Evolutionary conservation across 106 monocot species (phyloP).

Genomic region (Phalaenopsis equestris): DNA sequence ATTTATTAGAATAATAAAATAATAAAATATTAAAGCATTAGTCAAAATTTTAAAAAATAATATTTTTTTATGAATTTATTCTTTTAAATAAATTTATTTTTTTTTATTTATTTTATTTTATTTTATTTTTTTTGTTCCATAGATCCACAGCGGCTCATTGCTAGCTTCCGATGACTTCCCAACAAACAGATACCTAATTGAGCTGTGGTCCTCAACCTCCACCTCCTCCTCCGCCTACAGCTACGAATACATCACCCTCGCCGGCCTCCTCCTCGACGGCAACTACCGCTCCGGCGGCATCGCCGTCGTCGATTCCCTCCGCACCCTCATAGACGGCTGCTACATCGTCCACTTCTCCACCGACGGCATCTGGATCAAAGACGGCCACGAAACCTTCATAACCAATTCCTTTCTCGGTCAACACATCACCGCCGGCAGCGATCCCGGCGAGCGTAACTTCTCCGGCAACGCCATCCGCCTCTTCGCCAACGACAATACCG

Average conservation of each 20-base stretch:
- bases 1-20: too few relatives aligned
- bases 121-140: neutral
- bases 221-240: slow-evolving; percentile 1
- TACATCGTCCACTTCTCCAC: slow-evolving; percentile 56
- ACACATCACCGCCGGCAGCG: slow-evolving; percentile 37
- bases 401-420: slow-evolving; percentile 38
- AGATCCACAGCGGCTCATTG: slow-evolving; percentile 68
- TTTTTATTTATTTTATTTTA: neutral
- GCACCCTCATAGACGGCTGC: slow-evolving; percentile 45
- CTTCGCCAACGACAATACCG: slow-evolving; percentile 40
- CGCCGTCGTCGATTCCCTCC: slow-evolving; percentile 49
- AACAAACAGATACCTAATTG: slow-evolving; percentile 55
- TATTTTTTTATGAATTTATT: neutral
- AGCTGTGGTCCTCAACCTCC: slow-evolving; percentile 25
- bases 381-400: slow-evolving; percentile 47
- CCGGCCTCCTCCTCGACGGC: slow-evolving; percentile 52
- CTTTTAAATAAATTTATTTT: neutral
- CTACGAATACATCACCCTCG: slow-evolving; percentile 67
- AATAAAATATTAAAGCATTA: too few relatives aligned
- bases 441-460: slow-evolving; percentile 36
- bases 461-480: slow-evolving; percentile 33
- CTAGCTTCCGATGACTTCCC: slow-evolving; percentile 67
- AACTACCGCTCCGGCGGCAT: slow-evolving; percentile 62
- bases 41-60: neutral
- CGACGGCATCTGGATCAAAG: slow-evolving; percentile 32